phyloP scores from a whole-genome alignment of 768 basidiomycete genomes.

The Tephrocybe sp. region DNA sequence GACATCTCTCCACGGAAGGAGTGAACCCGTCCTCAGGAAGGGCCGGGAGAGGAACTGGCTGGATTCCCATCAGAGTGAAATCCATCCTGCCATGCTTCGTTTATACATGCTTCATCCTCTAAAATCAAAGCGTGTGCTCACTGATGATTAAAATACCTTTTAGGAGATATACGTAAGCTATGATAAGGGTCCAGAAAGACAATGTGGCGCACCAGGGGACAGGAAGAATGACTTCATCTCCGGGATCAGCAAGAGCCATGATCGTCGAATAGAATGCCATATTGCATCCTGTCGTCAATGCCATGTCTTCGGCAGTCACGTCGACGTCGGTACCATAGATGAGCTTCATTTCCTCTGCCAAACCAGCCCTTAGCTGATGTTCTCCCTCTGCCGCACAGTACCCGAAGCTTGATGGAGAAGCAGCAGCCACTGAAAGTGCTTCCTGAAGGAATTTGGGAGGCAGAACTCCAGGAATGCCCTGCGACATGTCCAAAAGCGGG shows the following conservation, averaged over 20 bases:
- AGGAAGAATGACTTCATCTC: constrained; percentile 71
- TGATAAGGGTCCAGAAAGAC: not conserved
- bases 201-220: constrained; percentile 54
- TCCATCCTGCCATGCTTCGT: constrained; percentile 50
- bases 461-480: constrained; percentile 68
- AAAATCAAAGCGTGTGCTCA: constrained; percentile 25
- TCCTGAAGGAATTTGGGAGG: constrained; percentile 53
- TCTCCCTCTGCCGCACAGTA: constrained; percentile 66
- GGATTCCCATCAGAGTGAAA: constrained; percentile 59
- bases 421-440: constrained; percentile 43
- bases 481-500: constrained; percentile 68
- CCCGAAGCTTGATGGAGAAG: constrained; percentile 43
- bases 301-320: constrained; percentile 55
- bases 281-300: constrained; percentile 70
- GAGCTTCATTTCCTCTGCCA: constrained; percentile 59
- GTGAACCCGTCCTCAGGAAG: constrained; percentile 51
- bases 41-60: constrained; percentile 52
- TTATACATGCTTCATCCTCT: not conserved
- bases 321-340: constrained; percentile 53
- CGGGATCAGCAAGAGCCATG: constrained; percentile 64
- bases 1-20: constrained; percentile 53
- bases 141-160: constrained; percentile 68
- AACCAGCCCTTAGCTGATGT: constrained; percentile 41
- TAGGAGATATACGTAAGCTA: not conserved
- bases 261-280: constrained; percentile 63